Base-by-base conservation (phyloP, 768 basidiomycete genomes). In the Termitomyces sp. region DNA sequence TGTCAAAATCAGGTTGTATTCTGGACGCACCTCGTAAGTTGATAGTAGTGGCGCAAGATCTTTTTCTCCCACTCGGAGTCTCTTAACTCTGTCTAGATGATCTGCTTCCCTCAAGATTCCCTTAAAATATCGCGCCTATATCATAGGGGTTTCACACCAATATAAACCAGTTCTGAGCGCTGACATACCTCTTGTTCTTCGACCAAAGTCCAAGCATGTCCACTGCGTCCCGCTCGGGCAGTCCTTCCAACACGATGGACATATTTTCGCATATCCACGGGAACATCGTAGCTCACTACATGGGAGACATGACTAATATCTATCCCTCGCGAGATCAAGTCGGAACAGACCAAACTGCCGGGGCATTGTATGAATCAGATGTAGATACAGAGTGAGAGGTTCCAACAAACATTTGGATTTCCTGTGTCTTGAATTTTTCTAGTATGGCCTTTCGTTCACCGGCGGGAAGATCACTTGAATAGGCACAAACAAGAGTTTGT, bases 181-280 rank as follows among this genome's bases (percentile, higher is more conserved):
- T 27, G 50, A 58, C 73, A 38, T 36, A 86, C 90, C 79, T 93
- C 91, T 66, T 97, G 95, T 66, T 94, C 89, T 74, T 98, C 97
- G 7, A 98, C 91, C 62, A 98, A 70, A 2, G 89, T 90, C 96
- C 96, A 99, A 2, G 95, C 94, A 59, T 89, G 83, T 6, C 97
- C 97, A 20, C 73, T 71, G 43, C 89, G 78, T 7, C 97, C 97
- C 3, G 97, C 97, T 48, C 97, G 82, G 3, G 97, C 97, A 5
- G 97, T 98, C 41, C 97, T 81, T 20, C 97, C 97, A 9, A 95
- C 96, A 50, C 97, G 88, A 69, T 99, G 97, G 11, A 99, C 91
- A 65, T 99, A 99, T 69, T 98, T 98, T 48, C 93, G 82, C 83
- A 98, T 94, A 68, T 98, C 97, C n/a, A 97, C 81, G 9, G 97